Evolutionary conservation across 2,329 filamentous ascomycete species (phyloP), one percentile per base, ranked within the genome.

Genomic region (Trichoderma citrinoviride): DNA sequence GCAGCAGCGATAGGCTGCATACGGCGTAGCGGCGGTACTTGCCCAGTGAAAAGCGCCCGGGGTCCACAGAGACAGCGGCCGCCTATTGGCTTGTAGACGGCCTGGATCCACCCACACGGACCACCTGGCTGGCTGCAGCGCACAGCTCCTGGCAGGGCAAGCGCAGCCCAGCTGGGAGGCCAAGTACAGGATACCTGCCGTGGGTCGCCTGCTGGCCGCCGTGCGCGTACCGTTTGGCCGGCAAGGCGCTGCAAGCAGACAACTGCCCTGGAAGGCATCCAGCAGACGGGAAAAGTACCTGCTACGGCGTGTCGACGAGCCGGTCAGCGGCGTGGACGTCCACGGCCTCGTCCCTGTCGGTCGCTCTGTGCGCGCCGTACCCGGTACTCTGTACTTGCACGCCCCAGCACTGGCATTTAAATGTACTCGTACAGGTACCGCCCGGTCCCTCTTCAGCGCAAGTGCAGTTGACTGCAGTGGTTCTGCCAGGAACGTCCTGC

Each of bases 401-500:
- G 12, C 33, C 33, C 33, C 33, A 14, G 33, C 33, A 37, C 33
- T 37, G 33, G 33, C 33, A 37, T 12, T 37, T 14, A 12, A 37
- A 14, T 12, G 17, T 19, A 27, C 50, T 21, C 33, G 17, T 19
- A 27, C 50, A 27, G 15, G 44, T 44, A 47, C 49, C 57, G 40
- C 41, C 21, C 58, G 63, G 61, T 47, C 40, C 17, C 29, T 49
- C 37, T 52, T 50, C 57, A 10, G 47, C 27, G 27, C 54, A 23
- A 23, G 44, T 25, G 17, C 44, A 19, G 41, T 44, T 3, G 41
- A 17, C 15, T 44, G 44, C 44, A 37, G 33, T 37, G 33, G 19
- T 29, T 41, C 46, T 67, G 58, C 65, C 67, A 67, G 67, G 67
- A 70, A 71, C 70, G 61, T 70, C 68, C 62, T 68, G 67, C 70